Evolutionary conservation across 2,329 filamentous ascomycete species (phyloP), one percentile per base, ranked within the genome.

Genomic region (Trichocomaceae sp.): DNA sequence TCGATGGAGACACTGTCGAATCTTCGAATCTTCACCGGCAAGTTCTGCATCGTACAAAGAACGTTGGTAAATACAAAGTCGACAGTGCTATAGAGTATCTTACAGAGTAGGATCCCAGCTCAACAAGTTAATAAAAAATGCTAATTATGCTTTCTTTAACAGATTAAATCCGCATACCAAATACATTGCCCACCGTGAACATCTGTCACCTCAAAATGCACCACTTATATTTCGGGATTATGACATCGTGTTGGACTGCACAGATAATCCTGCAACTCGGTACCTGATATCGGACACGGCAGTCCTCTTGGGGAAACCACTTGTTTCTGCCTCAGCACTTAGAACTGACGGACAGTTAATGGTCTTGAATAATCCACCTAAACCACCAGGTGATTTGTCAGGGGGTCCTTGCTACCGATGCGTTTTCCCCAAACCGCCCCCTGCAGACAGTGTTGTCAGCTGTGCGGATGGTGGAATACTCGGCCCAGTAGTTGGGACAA

Each of bases 381-480:
- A 77, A 7, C 75, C 81, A 2, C 76, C 79, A 9, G 85, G 84
- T 1, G 72, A 82, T 50, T 53, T 67, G 2, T 65, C 73, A 0
- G 85, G 87, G 33, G 88, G 90, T 0, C 91, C 92, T 0, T 99
- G 93, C 71, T 99, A 99, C 71, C 81, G 93, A 42, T 99, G 93
- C 66, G 82, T 97, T 12, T 99, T 96, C 63, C 91, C 90, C 0
- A 86, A 81, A 37, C 91, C 93, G 0, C 91, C 93, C 0, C 90
- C 92, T 0, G 82, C 88, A 0, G 87, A 88, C 42, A 90, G 83
- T 55, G 86, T 96, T 0, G 79, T 89, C 1, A 90, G 86, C 57
- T 99, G 93, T 65, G 90, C 91, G 41, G 93, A 99, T 68, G 92
- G 91, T 9, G 93, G 93, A 0, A 90, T 99, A 8, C 65, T 99